Evolutionary conservation across 306 rosid genomes (phyloP), one percentile per base, ranked within the genome.

Genomic region (Neltuma alba): DNA sequence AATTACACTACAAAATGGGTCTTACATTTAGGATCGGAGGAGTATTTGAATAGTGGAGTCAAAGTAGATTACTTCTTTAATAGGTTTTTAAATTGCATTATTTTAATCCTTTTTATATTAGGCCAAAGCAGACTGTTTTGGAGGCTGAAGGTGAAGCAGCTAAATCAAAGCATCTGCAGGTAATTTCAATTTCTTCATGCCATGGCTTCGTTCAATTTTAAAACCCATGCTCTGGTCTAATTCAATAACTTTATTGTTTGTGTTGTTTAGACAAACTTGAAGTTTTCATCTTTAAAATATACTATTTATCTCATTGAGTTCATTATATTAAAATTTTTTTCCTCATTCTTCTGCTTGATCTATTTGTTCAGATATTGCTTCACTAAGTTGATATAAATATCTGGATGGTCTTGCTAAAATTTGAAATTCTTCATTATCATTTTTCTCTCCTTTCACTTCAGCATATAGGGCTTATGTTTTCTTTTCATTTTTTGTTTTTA

Each of bases 101-200:
- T 80, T 48, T 72, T 68, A 33, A 74, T 47, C 25, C 18, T 66
- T 79, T 79, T 47, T 47, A 72, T 86, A 54, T 77, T 83, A 95
- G 99, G 87, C 94, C 97, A 72, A 93, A 95, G 92, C 97, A 91
- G 81, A 92, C 98, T 70, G 82, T 95, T 69, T 86, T 95, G 84
- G 99, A 95, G 89, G 87, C 99, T 77, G 97, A 94, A 89, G 97
- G 99, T 45, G 94, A 89, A 85, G 88, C 92, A 77, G 89, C 97
- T 54, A 92, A 89, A 72, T 90, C 92, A 55, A 94, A 88, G 91
- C 85, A 81, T 81, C 60, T 30, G 61, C 85, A 88, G 90, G 95
- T 92, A 54, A 36, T 81, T 82, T 67, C 57, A 48, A 12, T 61
- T 80, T 82, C 44, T 37, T 58, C 54, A 34, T 45, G 10, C 14